Base-by-base conservation (phyloP, 441 rosid genomes). In the Macaranga tanarius region DNA sequence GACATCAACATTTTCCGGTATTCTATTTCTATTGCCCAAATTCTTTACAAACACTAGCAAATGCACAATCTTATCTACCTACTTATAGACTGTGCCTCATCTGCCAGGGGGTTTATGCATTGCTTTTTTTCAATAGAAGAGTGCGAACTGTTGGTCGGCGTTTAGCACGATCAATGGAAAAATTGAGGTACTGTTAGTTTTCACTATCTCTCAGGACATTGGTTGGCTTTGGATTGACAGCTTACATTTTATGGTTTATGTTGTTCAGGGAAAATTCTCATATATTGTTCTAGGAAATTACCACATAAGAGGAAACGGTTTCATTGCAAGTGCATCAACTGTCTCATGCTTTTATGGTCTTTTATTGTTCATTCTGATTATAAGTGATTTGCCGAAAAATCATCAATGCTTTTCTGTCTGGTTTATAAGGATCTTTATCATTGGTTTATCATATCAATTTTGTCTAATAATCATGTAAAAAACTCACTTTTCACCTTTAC, bases 1-100 rank as follows among this genome's bases (percentile, higher is more conserved):
- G 91, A 72, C 79, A 90, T 74, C 97, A 96, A 79, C 95, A 89
- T 75, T 90, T 96, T 82, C 97, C 97, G 90, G 99, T 96, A 92
- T 76, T 56, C 73, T 50, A 28, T 72, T 76, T 56, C 73, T 50
- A 28, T 72, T 67, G 38, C 13, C 31, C 38, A 44, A 62, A 61
- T 76, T 79, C 55, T 77, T 73, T 61, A 61, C 56, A 26, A 26
- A 20, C 25, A 59, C 34, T n/a, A 2, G 26, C 16, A 8, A 1
- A 17, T 19, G 19, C 1, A 7, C 58, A 15, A 25, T 12, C 52
- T 62, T 79, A 58, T 79, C 55, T 23, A 68, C 51, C 38, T 22
- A 40, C 78, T 77, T 68, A 77, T 72, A 55, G 65, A 73, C 44
- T 74, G 20, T 15, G 45, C 61, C 55, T 77, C 47, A 45, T 76